A percentile compares a stretch with the other conserved stretches of the same genome.
Conservation (phyloP, 1,284 basidiomycete species). For the Microbotryum violaceum region DNA sequence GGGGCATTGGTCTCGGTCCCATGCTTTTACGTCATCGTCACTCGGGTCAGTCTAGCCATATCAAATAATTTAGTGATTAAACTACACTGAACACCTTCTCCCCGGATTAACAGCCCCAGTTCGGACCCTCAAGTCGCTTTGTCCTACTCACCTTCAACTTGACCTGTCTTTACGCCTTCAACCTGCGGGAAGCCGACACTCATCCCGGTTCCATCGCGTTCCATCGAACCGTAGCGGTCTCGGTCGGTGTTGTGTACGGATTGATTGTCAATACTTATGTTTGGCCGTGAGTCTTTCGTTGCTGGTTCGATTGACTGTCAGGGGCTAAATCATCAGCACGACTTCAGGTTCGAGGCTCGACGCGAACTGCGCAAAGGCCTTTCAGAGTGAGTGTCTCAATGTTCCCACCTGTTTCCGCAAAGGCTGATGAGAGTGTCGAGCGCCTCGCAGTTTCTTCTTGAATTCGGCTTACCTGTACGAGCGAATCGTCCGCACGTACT, state of each 20-base stretch:
- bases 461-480: slow-evolving; percentile 79
- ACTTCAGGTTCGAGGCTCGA: slow-evolving; percentile 61
- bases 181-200: slow-evolving; percentile 35
- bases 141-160: slow-evolving; percentile 77
- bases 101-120: slow-evolving; percentile 5
- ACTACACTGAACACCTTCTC: no score
- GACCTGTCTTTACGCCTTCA: slow-evolving; percentile 73
- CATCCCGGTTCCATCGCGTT: slow-evolving; percentile 38
- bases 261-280: slow-evolving; percentile 76
- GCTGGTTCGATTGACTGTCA: no score
- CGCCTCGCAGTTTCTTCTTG: slow-evolving; percentile 57
- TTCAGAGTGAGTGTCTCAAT: slow-evolving; percentile 59
- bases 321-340: no score
- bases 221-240: slow-evolving; percentile 53
- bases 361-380: slow-evolving; percentile 74
- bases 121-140: slow-evolving; percentile 51
- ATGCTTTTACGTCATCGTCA: slow-evolving; percentile 84
- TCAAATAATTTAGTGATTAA: no score
- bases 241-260: slow-evolving; percentile 80
- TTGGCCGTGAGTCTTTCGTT: slow-evolving; percentile 57
- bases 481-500: slow-evolving; percentile 66
- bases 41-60: slow-evolving; percentile 43
- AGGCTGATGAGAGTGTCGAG: neutral
- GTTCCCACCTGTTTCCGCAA: neutral
- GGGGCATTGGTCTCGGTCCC: slow-evolving; percentile 87